phyloP scores from a whole-genome alignment of 129 eudicot genomes.

The Centella asiatica region DNA sequence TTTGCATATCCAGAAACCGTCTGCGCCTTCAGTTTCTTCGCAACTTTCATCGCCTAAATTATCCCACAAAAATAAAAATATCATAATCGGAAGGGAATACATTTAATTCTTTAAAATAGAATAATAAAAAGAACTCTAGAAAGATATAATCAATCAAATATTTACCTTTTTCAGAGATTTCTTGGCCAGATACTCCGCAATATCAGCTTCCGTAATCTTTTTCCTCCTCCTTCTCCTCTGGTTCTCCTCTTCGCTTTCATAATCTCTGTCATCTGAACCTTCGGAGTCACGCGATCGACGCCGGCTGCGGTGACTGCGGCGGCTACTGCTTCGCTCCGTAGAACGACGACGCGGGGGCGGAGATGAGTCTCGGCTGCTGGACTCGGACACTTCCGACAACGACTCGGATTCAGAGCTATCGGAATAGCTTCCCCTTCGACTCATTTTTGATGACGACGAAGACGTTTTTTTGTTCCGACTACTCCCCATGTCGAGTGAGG shows the following conservation, averaged over 20 bases:
- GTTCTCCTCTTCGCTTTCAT: slow-evolving; percentile 11
- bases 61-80: neutral
- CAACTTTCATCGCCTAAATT: slow-evolving; percentile 45
- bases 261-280: slow-evolving; percentile 11
- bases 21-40: slow-evolving; percentile 52
- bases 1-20: slow-evolving; percentile 52
- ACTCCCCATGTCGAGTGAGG: neutral
- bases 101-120: neutral
- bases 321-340: neutral
- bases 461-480: neutral
- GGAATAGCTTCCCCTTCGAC: neutral
- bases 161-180: slow-evolving; percentile 66
- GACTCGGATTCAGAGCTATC: neutral
- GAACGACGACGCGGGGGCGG: neutral
- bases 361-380: neutral
- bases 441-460: neutral
- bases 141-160: too few species aligned
- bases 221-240: slow-evolving; percentile 27
- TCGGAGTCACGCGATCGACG: slow-evolving; percentile 7
- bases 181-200: slow-evolving; percentile 46
- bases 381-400: neutral
- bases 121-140: neutral
- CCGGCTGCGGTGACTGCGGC: slow-evolving; percentile 2
- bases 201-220: slow-evolving; percentile 42
- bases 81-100: slow-evolving; percentile 2